Evolutionary conservation across 164 flowering plant genomes (phyloP).

Genomic region (Vitis labrusca): DNA sequence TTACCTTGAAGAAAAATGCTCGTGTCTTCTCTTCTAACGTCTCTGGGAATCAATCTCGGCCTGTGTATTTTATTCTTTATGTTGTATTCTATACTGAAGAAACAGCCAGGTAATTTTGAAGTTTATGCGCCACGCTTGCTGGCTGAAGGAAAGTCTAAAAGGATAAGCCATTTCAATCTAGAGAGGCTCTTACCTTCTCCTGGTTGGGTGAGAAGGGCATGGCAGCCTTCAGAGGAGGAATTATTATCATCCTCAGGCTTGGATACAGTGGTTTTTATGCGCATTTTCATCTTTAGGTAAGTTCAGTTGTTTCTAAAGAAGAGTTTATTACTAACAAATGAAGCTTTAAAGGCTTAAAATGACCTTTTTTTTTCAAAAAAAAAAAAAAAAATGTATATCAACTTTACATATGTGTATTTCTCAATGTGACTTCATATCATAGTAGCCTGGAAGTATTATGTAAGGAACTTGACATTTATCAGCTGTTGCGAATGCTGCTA

Average conservation of each 20-base stretch:
- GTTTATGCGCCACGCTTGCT: conserved; percentile 79
- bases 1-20: conserved; percentile 54
- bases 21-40: conserved; percentile 82
- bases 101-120: conserved; percentile 55
- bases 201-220: conserved; percentile 78
- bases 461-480: too few species aligned
- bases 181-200: conserved; percentile 71
- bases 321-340: neutral
- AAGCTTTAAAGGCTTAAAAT: neutral
- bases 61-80: conserved; percentile 65
- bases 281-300: conserved; percentile 79
- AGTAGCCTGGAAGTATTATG: too few species aligned
- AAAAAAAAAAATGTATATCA: neutral
- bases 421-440: too few species aligned
- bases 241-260: conserved; percentile 62
- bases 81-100: conserved; percentile 76
- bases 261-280: conserved; percentile 90
- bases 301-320: too few species aligned
- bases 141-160: conserved; percentile 53
- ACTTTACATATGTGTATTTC: neutral
- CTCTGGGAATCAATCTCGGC: conserved; percentile 78
- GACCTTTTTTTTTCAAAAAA: neutral
- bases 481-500: too few species aligned
- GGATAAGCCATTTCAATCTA: conserved; percentile 42
- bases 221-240: conserved; percentile 81